Conservation (phyloP, 2,329 filamentous ascomycete genomes). For the Phaeosphaeria sp. region DNA sequence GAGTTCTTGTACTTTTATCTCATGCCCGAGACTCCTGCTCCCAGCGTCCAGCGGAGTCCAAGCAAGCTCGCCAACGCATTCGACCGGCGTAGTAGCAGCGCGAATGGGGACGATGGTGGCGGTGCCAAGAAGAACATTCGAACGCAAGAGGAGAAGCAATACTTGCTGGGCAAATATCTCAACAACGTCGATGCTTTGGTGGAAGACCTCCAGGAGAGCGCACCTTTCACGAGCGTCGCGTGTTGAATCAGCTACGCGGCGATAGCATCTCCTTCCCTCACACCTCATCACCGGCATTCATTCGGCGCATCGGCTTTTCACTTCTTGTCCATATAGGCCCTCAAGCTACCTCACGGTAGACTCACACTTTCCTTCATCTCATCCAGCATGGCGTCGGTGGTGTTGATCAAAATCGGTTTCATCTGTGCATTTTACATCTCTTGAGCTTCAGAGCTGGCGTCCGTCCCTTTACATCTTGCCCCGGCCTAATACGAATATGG, state of each 20-base stretch:
- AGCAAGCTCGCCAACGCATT: constrained; percentile 42
- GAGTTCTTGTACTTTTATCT: constrained; percentile 99
- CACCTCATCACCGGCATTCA: constrained; percentile 12
- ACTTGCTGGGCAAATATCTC: constrained; percentile 76
- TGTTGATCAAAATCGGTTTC: constrained; percentile 15
- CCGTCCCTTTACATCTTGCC: background rate
- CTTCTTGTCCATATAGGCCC: constrained; percentile 19
- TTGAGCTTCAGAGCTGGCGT: constrained; percentile 17
- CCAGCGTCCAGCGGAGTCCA: constrained; percentile 43
- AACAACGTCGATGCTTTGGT: constrained; percentile 83
- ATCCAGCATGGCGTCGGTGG: constrained; percentile 38
- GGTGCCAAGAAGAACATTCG: constrained; percentile 53
- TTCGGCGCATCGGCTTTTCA: constrained; percentile 15
- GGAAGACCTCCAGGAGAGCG: constrained; percentile 79
- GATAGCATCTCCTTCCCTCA: background rate
- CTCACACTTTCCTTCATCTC: constrained; percentile 19
- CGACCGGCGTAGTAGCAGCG: constrained; percentile 39
- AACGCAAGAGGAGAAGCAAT: constrained; percentile 82
- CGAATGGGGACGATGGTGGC: constrained; percentile 34
- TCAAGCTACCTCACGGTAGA: background rate
- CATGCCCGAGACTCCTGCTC: constrained; percentile 80
- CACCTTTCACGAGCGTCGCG: constrained; percentile 58
- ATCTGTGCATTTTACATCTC: constrained; percentile 17
- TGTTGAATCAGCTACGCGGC: constrained; percentile 17
- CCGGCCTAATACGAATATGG: constrained; percentile 12